A percentile compares a stretch with the other conserved stretches of the same genome.
Evolutionary conservation across 2,329 filamentous ascomycete genomes (phyloP).

Genomic region (Hortaea sp.): DNA sequence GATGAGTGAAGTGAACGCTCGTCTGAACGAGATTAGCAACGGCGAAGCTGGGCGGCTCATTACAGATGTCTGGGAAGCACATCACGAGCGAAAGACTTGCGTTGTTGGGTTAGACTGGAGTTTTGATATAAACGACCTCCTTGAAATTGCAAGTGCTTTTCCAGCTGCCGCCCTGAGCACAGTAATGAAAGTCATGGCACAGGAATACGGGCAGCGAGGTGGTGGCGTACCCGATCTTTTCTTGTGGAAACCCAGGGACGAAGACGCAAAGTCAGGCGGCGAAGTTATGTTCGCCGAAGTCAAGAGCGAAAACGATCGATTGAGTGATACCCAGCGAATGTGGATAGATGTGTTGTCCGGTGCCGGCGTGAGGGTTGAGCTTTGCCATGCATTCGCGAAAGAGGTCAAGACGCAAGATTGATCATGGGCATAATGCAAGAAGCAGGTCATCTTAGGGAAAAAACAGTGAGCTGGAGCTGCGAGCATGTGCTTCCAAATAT

Average conservation of each 20-base stretch:
- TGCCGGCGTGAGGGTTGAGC: slow-evolving; percentile 74
- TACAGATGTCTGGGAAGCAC: slow-evolving; percentile 54
- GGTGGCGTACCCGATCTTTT: slow-evolving; percentile 89
- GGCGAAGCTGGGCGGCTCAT: slow-evolving; percentile 62
- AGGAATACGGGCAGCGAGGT: slow-evolving; percentile 81
- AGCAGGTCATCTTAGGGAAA: too few species aligned
- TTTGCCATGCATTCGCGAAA: slow-evolving; percentile 57
- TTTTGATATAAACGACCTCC: slow-evolving; percentile 66
- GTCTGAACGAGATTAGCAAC: slow-evolving; percentile 79
- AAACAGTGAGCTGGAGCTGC: too few species aligned
- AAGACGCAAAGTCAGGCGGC: slow-evolving; percentile 13
- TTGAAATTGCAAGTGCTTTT: slow-evolving; percentile 72
- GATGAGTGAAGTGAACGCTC: slow-evolving; percentile 80
- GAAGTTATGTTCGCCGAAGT: slow-evolving; percentile 36
- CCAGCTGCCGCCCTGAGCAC: slow-evolving; percentile 68
- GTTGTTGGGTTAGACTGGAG: slow-evolving; percentile 90
- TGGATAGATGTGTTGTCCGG: slow-evolving; percentile 92
- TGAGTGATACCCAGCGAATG: slow-evolving; percentile 90
- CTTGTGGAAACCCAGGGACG: slow-evolving; percentile 55
- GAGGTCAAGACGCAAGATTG: slow-evolving; percentile 33
- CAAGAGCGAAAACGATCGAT: slow-evolving; percentile 64
- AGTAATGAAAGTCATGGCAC: slow-evolving; percentile 86
- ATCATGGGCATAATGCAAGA: neutral
- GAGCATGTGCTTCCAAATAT: too few species aligned
- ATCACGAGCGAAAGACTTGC: slow-evolving; percentile 65